Conservation (phyloP, 106 monocot genomes). For the Dioscorea dumetorum region DNA sequence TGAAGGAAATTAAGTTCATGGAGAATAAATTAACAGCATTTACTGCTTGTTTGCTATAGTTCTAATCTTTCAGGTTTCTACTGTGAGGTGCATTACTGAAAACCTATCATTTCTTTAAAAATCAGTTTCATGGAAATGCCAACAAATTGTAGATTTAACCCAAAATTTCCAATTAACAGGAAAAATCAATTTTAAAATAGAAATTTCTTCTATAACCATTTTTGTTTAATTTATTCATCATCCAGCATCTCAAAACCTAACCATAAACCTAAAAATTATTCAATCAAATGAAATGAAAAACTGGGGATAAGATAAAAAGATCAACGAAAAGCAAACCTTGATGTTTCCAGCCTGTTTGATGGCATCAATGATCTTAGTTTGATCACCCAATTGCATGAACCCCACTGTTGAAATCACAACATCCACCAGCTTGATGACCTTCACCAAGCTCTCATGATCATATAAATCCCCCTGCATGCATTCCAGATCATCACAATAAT, state of each 20-base stretch:
- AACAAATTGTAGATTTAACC: too few species aligned
- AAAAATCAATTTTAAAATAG: too few species aligned
- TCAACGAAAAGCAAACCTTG: constrained; percentile 16
- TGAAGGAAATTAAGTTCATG: background rate
- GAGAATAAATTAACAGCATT: background rate
- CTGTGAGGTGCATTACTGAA: background rate
- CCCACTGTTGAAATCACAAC: constrained; percentile 46
- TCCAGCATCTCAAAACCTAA: too few species aligned
- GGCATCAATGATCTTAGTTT: constrained; percentile 33
- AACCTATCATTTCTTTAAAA: background rate
- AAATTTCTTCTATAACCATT: too few species aligned
- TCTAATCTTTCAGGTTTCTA: background rate
- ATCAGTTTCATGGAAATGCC: too few species aligned
- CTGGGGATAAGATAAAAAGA: background rate
- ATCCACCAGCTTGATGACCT: constrained; percentile 41
- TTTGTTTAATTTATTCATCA: too few species aligned
- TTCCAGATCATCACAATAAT: background rate
- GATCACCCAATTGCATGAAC: constrained; percentile 12
- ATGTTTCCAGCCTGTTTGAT: constrained; percentile 47
- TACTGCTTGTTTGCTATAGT: background rate
- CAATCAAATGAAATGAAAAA: background rate
- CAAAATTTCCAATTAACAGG: too few species aligned
- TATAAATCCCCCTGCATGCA: constrained; percentile 26
- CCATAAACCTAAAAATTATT: too few species aligned
- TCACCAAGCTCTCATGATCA: constrained; percentile 48